Evolutionary conservation across 2,329 filamentous ascomycete species (phyloP), one percentile per base, ranked within the genome.

Genomic region (Xylaria multiplex): DNA sequence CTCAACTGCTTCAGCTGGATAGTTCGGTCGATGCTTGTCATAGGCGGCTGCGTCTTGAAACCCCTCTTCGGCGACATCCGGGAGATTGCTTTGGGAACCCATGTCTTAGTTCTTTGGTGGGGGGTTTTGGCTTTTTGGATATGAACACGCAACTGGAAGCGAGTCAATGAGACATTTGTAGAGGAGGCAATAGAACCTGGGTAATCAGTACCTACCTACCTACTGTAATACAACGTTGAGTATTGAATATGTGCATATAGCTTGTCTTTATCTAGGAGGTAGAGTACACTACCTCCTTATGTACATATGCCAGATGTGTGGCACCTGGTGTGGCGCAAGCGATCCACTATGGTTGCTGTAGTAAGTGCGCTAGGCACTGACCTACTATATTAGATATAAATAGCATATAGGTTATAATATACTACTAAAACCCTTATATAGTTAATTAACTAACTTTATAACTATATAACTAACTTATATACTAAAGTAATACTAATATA

Each of bases 21-120:
- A 93, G 0, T 87, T 86, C 1, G 91, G 91, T 14, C 91, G 86
- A 75, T 93, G 82, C 45, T 83, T 77, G 74, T 93, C 90, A 77
- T 93, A 93, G 24, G 82, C 81, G 2, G 82, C 75, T 19, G 89
- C 90, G 69, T 91, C 83, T 68, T 85, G 80, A 77, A 93, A 93
- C 62, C 90, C 90, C 58, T 90, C 82, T 87, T 90, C 69, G n/a
- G 75, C 76, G 4, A 60, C 71, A 6, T 50, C 42, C 8, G 75
- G 72, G 32, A 77, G 70, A 32, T 59, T 61, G 56, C 59, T 62
- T 56, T 65, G 64, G 11, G 71, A 69, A 11, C 69, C 59, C 72
- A 74, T 74, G 22, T 68, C 54, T 55, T 24, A 35, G 24, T 64
- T 32, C 37, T 53, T 53, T 16, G 45, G 46, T 22, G 27, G 27